Evolutionary conservation across 2,329 filamentous ascomycete genomes (phyloP).

Genomic region (Diaporthe amygdali): DNA sequence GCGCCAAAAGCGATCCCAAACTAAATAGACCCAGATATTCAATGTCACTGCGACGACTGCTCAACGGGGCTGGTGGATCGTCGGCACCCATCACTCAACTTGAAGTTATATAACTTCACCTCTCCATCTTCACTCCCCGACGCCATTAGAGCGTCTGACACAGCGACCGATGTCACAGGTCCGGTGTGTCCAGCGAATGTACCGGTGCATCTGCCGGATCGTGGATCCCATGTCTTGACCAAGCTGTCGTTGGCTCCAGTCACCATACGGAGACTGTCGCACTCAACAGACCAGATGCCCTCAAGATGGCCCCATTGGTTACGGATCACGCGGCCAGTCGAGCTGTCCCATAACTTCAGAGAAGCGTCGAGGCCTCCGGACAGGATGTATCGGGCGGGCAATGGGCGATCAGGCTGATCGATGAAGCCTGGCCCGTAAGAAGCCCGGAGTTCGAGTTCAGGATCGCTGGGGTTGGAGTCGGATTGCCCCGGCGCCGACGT

Average conservation of each 20-base stretch:
- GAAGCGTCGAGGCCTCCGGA: constrained; percentile 91
- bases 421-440: constrained; percentile 69
- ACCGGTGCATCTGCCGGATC: constrained; percentile 88
- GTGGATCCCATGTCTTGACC: constrained; percentile 94
- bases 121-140: constrained; percentile 95
- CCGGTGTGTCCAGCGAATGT: constrained; percentile 91
- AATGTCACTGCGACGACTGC: neutral
- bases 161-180: constrained; percentile 89
- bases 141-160: constrained; percentile 88
- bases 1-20: neutral
- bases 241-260: constrained; percentile 91
- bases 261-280: constrained; percentile 86
- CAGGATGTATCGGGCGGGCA: constrained; percentile 89
- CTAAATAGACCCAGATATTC: neutral
- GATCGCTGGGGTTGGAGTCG: constrained; percentile 30
- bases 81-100: constrained; percentile 34
- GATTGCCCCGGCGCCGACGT: constrained; percentile 39
- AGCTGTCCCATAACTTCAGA: constrained; percentile 90
- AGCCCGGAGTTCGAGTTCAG: constrained; percentile 51
- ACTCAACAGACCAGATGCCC: constrained; percentile 91
- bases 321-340: constrained; percentile 79
- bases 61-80: constrained; percentile 24
- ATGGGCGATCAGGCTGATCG: constrained; percentile 64
- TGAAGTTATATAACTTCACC: constrained; percentile 83
- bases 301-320: constrained; percentile 98